These are phyloP conservation scores for Microsporum canis DNA, from an alignment of 2,329 filamentous ascomycete species.

Conservation along the genomic window DNA sequence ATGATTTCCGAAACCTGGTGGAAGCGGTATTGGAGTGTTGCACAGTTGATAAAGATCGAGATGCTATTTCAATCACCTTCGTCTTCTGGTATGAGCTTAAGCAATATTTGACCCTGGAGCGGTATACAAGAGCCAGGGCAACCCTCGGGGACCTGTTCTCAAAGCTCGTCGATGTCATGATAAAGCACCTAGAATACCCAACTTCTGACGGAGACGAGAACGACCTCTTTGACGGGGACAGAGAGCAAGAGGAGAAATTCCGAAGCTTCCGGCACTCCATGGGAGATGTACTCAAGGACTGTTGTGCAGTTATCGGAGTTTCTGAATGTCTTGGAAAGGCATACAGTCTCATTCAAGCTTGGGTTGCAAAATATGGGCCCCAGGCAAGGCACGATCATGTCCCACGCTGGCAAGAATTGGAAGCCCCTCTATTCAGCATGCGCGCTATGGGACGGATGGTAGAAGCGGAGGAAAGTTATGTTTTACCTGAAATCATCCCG, in stretches of 20 bases:
- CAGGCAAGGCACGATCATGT: slow-evolving; percentile 64
- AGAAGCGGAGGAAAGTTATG: slow-evolving; percentile 70
- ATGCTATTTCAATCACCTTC: slow-evolving; percentile 89
- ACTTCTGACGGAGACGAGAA: slow-evolving; percentile 61
- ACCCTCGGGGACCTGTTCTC: slow-evolving; percentile 73
- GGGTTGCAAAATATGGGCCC: slow-evolving; percentile 72
- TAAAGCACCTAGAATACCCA: slow-evolving; percentile 82
- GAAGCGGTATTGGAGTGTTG: slow-evolving; percentile 89
- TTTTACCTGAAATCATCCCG: slow-evolving; percentile 84
- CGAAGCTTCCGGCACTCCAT: slow-evolving; percentile 92
- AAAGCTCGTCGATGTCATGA: slow-evolving; percentile 82
- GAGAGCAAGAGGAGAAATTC: slow-evolving; percentile 94
- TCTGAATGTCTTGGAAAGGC: slow-evolving; percentile 85
- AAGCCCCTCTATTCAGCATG: slow-evolving; percentile 90
- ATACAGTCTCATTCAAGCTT: slow-evolving; percentile 70
- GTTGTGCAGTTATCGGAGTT: slow-evolving; percentile 90
- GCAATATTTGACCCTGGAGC: slow-evolving; percentile 84
- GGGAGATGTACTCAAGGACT: slow-evolving; percentile 95
- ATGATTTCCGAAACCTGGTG: slow-evolving; percentile 71
- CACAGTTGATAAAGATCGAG: slow-evolving; percentile 71
- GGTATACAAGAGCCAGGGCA: slow-evolving; percentile 70
- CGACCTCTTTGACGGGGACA: slow-evolving; percentile 89
- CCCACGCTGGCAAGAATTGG: slow-evolving; percentile 90
- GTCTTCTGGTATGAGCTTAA: slow-evolving; percentile 98
- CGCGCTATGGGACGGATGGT: slow-evolving; percentile 96